Percentiles rank a stretch among this genome's conserved stretches.
Evolutionary conservation across 257 asterid species (phyloP).

Genomic region (Rhazya stricta): DNA sequence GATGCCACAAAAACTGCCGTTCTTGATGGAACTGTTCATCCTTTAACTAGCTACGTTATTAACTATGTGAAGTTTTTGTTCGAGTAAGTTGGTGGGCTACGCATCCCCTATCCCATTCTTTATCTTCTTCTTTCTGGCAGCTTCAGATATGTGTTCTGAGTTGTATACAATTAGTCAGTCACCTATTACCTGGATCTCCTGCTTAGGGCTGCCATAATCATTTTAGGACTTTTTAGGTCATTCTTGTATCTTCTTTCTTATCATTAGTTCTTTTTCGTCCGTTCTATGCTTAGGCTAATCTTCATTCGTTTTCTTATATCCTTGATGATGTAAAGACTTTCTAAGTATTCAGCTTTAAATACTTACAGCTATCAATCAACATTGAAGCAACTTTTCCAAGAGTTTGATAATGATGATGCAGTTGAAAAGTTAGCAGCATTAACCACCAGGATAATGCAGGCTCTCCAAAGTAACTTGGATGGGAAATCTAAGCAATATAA

Average conservation of each 20-base stretch:
- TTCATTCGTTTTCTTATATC: neutral
- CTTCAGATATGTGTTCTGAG: neutral
- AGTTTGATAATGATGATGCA: conserved; percentile 46
- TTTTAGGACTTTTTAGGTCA: neutral
- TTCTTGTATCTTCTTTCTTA: neutral
- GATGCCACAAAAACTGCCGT: conserved; percentile 93
- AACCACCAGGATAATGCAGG: conserved; percentile 80
- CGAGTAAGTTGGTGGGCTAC: conserved; percentile 53
- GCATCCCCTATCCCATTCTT: neutral
- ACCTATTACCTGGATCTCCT: neutral
- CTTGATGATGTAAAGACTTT: neutral
- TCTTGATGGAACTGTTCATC: conserved; percentile 99
- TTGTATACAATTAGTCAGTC: neutral
- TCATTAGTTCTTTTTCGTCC: neutral
- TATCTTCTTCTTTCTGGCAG: neutral
- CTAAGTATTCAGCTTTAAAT: neutral
- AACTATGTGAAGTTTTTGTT: conserved; percentile 88
- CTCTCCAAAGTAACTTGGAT: conserved; percentile 83
- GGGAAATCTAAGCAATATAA: conserved; percentile 92
- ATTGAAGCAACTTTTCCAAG: conserved; percentile 72
- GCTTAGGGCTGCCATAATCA: neutral
- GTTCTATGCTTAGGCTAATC: neutral
- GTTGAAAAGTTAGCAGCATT: conserved; percentile 59
- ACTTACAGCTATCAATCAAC: conserved; percentile 77
- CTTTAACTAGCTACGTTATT: conserved; percentile 91